Conservation (phyloP, 495 filamentous ascomycete genomes). For the Margaritispora aquatica region DNA sequence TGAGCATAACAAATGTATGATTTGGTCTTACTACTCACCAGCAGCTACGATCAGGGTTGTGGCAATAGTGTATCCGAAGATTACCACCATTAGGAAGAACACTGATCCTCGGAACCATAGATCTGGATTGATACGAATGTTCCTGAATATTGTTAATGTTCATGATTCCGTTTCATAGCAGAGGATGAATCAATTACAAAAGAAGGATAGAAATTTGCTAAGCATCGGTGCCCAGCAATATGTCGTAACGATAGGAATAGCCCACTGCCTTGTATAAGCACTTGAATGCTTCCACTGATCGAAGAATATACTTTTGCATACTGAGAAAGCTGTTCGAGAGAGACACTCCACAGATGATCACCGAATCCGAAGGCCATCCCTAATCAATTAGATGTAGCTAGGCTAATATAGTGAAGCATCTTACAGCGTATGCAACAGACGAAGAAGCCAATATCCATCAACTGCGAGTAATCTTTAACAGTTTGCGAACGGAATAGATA, state of each 20-base stretch:
- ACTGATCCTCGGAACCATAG: not conserved
- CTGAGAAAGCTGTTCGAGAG: not conserved
- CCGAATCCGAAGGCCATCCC: not conserved
- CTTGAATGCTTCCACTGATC: too few relatives aligned
- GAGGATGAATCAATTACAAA: not conserved
- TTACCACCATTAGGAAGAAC: not conserved
- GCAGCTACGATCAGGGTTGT: not conserved
- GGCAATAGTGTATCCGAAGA: not conserved
- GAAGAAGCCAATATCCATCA: not conserved
- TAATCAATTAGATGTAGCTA: too few relatives aligned
- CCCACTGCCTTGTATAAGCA: not conserved
- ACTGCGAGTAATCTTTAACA: not conserved
- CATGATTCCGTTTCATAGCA: not conserved
- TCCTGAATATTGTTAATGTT: not conserved
- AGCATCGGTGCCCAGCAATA: slow-evolving; percentile 1
- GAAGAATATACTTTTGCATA: not conserved
- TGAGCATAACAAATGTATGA: not conserved
- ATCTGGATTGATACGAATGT: not conserved
- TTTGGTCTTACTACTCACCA: not conserved
- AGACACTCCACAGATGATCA: not conserved
- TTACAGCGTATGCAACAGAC: not conserved
- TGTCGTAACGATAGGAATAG: not conserved
- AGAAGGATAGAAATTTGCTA: not conserved
- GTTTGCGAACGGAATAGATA: not conserved
- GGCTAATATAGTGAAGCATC: not conserved